Base-by-base conservation (phyloP, 1,284 basidiomycete species). In the Sanghuangporus weigelae region DNA sequence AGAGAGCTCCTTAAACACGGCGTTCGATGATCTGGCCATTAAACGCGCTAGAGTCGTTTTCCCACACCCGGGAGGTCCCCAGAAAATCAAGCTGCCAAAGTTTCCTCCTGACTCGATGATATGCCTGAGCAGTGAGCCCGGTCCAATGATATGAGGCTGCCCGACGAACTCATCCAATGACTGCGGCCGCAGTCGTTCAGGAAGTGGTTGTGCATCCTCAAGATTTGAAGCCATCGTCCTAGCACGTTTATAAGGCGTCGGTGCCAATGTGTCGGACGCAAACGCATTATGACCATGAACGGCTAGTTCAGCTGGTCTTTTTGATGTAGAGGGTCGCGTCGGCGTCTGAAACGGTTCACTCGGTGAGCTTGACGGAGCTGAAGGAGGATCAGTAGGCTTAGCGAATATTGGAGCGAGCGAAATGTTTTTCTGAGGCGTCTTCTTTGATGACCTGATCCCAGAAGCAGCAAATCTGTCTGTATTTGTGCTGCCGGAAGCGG, bases 21-120 rank as follows among this genome's bases (percentile, higher is more conserved):
- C 84, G 68, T 85, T 76, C 1, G 83, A 81, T 55, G 79, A 77
- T 51, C 77, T 79, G 0, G 91, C 89, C 3, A 94, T 73, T 7
- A 93, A 73, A 63, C 90, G 77, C 0, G 92, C 90, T 7, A 95
- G 75, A 0, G 92, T 94, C 2, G 92, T 94, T 75, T 94, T 93
- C 26, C 92, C 90, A 65, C 85, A 86, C 16, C 89, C 89, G 0
- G 89, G 87, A 14, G 89, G 90, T 2, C 89, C 89, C 90, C 90
- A 92, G 55, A 89, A 77, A 64, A 89, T 83, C 59, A 86, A 76
- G 64, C 84, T 85, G n/a, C 84, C 85, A n/a, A 79, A 71, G 39
- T 53, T 66, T 19, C 57, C 60, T 19, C 59, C 56, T 2, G 78
- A 77, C 3, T 81, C 83, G 6, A 86, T 71, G 38, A 84, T 70